Evolutionary conservation across 1,284 basidiomycete genomes (phyloP), one percentile per base, ranked within the genome.

Genomic region (Ustilago hordei): DNA sequence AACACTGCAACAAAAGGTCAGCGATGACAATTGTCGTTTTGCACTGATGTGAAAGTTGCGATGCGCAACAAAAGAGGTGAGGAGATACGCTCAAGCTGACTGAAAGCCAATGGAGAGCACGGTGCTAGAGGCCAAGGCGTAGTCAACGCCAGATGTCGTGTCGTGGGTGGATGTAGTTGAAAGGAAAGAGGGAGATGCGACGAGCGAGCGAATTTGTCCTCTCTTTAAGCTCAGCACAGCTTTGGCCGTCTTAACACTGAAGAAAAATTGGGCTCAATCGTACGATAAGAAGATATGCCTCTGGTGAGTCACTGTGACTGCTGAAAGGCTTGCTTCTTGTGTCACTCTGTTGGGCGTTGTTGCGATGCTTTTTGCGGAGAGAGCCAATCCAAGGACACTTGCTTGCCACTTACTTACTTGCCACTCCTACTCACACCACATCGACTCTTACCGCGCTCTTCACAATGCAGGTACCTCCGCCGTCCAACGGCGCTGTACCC

Each of bases 91-190:
- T 60, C 55, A 47, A 55, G 60, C 53, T 28, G 17, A 28, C 53
- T 28, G 43, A 36, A 9, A 47, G 39, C 34, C 15, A 53, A 52
- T 28, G 15, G 56, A 23, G 60, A 67, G 62, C 68, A 69, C 61
- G 57, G 56, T 54, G 58, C 61, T 47, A 55, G 45, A 52, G 47
- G 35, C 50, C 67, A 64, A 64, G 53, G 55, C 52, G 67, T 56
- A 60, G 61, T 63, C 15, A 28, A 55, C 50, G 52, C 68, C 47
- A 39, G 47, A 55, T 55, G 45, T 59, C 57, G 57, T 52, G 61
- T 60, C 58, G 64, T 59, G 60, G 64, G 35, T 60, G 61, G 68
- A 60, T 69, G 62, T 64, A 62, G 68, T 60, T 64, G 61, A 41
- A 34, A 64, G 41, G 43, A 7, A 60, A 56, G 60, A 7, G 35